Conservation (phyloP, 2,329 filamentous ascomycete genomes). For the Verticillium tricorpus region DNA sequence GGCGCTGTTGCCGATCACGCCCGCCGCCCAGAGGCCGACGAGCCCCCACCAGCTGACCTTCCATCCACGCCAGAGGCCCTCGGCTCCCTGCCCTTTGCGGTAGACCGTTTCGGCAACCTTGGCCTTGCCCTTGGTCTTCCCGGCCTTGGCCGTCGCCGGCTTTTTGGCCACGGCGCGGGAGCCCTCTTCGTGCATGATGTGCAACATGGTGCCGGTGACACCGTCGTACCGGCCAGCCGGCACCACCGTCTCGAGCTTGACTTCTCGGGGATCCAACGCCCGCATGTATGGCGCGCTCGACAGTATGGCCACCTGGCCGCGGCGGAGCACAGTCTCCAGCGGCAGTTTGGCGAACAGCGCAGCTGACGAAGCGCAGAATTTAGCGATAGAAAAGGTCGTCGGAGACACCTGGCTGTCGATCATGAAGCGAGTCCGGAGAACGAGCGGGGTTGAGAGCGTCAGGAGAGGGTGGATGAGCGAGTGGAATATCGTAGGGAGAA, state of each 20-base stretch:
- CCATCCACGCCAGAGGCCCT: slow-evolving; percentile 70
- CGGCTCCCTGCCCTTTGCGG: slow-evolving; percentile 60
- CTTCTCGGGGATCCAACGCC: slow-evolving; percentile 35
- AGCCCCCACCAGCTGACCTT: slow-evolving; percentile 75
- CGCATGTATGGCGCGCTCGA: slow-evolving; percentile 46
- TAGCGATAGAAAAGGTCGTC: slow-evolving; percentile 73
- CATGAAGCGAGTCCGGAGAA: slow-evolving; percentile 78
- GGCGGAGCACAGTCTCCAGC: slow-evolving; percentile 83
- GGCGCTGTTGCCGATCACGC: slow-evolving; percentile 56
- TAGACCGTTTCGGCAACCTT: slow-evolving; percentile 38
- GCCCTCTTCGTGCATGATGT: slow-evolving; percentile 81
- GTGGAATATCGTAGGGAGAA: slow-evolving; percentile 83
- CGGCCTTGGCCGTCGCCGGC: slow-evolving; percentile 20
- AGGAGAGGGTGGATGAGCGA: slow-evolving; percentile 80
- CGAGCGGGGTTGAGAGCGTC: slow-evolving; percentile 74
- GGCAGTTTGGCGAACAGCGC: slow-evolving; percentile 86
- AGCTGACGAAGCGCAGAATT: slow-evolving; percentile 73
- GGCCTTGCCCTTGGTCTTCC: slow-evolving; percentile 25
- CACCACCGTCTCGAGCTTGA: slow-evolving; percentile 67
- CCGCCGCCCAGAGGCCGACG: slow-evolving; percentile 68
- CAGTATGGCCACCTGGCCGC: slow-evolving; percentile 77
- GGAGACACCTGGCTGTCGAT: slow-evolving; percentile 81
- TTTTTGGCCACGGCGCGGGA: slow-evolving; percentile 39
- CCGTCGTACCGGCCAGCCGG: slow-evolving; percentile 77
- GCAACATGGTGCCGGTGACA: slow-evolving; percentile 87